These are phyloP conservation scores for Cutaneotrichosporon arboriforme DNA, from an alignment of 1,284 basidiomycete genomes.

Conservation along the genomic window DNA sequence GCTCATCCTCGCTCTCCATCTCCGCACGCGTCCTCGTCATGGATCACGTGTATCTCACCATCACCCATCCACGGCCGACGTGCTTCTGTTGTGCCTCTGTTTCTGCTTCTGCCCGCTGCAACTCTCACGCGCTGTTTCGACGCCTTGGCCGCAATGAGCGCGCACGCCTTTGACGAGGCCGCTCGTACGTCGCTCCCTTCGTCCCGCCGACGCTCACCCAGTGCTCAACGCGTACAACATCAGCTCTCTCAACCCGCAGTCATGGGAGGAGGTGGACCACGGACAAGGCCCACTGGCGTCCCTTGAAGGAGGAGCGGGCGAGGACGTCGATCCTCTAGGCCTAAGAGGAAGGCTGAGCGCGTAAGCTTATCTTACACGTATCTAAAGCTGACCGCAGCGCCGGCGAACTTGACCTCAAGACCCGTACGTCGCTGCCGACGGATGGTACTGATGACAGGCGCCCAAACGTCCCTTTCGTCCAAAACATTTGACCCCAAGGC, in stretches of 20 bases:
- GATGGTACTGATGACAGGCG: slow-evolving; percentile 54
- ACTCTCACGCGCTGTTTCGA: too few relatives aligned
- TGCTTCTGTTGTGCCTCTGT: too few relatives aligned
- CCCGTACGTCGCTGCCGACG: slow-evolving; percentile 26
- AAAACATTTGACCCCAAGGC: slow-evolving; percentile 95
- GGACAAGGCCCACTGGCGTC: slow-evolving; percentile 43
- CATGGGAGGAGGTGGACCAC: slow-evolving; percentile 47
- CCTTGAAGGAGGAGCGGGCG: slow-evolving; percentile 35
- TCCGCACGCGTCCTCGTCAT: background rate
- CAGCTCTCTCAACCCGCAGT: slow-evolving; percentile 39
- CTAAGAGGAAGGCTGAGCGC: slow-evolving; percentile 33
- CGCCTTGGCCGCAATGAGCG: slow-evolving; percentile 6
- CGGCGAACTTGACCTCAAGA: slow-evolving; percentile 38
- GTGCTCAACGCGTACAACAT: slow-evolving; percentile 48
- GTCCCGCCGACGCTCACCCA: slow-evolving; percentile 11
- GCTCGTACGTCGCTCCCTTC: slow-evolving; percentile 1
- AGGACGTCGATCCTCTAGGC: slow-evolving; percentile 47
- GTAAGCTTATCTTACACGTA: slow-evolving; percentile 23
- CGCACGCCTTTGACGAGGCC: slow-evolving; percentile 9
- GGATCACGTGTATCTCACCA: too few relatives aligned
- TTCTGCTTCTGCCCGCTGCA: too few relatives aligned
- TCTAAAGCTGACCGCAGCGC: slow-evolving; percentile 18
- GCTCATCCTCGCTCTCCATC: background rate
- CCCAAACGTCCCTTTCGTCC: slow-evolving; percentile 73
- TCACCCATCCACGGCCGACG: background rate